Base-by-base conservation (phyloP, 371 early-diverging fungal species). In the Mortierella sp. region DNA sequence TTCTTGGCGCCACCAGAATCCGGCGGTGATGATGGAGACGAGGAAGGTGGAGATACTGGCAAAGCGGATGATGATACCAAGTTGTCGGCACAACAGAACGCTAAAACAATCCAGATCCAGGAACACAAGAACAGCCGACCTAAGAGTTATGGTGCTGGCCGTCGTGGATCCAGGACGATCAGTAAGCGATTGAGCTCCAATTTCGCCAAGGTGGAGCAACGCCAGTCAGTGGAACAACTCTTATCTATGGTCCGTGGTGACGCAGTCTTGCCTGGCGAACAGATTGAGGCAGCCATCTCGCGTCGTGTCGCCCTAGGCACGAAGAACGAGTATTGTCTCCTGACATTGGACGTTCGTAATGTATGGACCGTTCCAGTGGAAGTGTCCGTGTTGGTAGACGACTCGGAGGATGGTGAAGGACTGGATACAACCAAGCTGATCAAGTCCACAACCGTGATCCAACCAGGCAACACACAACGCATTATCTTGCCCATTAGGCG, bases 321-420 rank as follows among this genome's bases (percentile, higher is more conserved):
- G 51, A 80, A 81, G 63, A 83, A 84, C 28, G 90, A 91, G 31
- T 90, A 86, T 52, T 92, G 88, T 78, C 67, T 95, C 37, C 65
- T 93, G 31, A 90, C 91, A 29, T 73, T 95, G 70, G 95, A 95
- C 80, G 76, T 95, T n/a, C 78, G 86, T 43, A 95, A 95, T 76
- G 80, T 81, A 12, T 91, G 92, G 91, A 87, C 84, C 8, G 79
- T 83, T 19, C 85, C 90, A 12, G 91, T 94, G 61, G 89, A 91
- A 53, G 82, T 92, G 19, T 73, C 80, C 3, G 88, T 92, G 76
- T 77, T 82, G 49, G 77, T 88, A n/a, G 86, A 86, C 61, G 91
- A 90, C 78, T 83, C 67, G 41, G 62, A 62, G 58, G 72, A 72
- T 8, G 70, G 69, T 29, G 67, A 70, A 28, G 73, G 67, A 8